Base-by-base conservation (phyloP, 306 rosid species). In the Abrus precatorius region DNA sequence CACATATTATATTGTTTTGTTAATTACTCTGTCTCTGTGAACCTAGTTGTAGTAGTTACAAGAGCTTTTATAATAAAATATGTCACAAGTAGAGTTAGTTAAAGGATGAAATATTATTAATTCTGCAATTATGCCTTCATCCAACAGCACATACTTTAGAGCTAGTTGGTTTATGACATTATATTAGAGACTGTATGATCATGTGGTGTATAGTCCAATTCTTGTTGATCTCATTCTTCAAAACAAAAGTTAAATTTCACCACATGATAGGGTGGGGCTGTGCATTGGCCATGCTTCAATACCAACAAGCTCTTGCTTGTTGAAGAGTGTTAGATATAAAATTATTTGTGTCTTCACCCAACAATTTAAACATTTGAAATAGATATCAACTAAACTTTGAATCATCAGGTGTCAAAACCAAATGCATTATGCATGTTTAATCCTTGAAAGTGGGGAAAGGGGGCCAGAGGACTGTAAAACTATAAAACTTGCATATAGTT, bases 361-460 rank as follows among this genome's bases (percentile, higher is more conserved):
- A 70, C 76, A 50, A 38, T 48, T 50, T 70, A 12, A 71, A 29
- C 76, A 34, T 50, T 52, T 33, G 33, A 20, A 36, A 32, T 50
- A 49, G 33, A 6, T 12, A 62, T 61, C 38, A 59, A 63, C 62
- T 29, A 28, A 36, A 36, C 20, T 28, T 43, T 10, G 29, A 20
- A 41, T 40, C 11, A 41, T 73, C 53, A 43, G 20, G 40, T 29
- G 41, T 41, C 78, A 73, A 40, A 53, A 56, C 53, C 40, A 73
- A 56, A 55, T 56, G 2, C 52, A 27, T 38, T 41, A 2, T 43
- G 1, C 72, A 36, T 36, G 3, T 36, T 56, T 73, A 52, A 72
- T 70, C 77, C 60, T 72, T 27, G 20, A 64, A 63, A 80, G 20
- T 8, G 33, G 66, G 74, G 65, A 56, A 48, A 29, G 78, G 43